Evolutionary conservation across 192 early-diverging fungal genomes (phyloP), one percentile per base, ranked within the genome.

Genomic region (Mortierella hygrophila): DNA sequence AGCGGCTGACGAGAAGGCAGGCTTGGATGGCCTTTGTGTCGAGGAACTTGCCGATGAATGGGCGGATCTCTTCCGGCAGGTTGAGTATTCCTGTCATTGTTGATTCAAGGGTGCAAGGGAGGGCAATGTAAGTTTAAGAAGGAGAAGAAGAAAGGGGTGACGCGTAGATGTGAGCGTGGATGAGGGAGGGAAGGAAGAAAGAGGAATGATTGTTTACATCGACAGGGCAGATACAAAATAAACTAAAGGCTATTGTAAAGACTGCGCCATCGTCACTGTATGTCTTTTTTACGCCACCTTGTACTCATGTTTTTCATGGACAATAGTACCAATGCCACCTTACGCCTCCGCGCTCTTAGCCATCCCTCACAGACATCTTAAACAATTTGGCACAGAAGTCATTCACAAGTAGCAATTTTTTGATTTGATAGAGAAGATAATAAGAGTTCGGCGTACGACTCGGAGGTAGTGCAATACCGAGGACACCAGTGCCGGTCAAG

Each of bases 381-480:
- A 38, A 11, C 44, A 46, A n/a, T 1, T 1, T 7, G 11, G 44
- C 44, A 46, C 44, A 46, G 10, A 13, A 13, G 44, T 1, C 47
- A 52, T 15, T 18, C 15, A 52, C 15, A 52, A 1, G 10, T 13
- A 11, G 0, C 10, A 11, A 1, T 13, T 52, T 35, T 72, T 77
- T 47, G 41, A 77, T 77, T 57, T 55, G 40, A 63, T 41, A 42
- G 69, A 77, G 7, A 75, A 42, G 69, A 77, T 1, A 75, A 79
- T 46, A 76, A 37, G 60, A 44, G 84, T 78, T 86, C 79, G 84
- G 84, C 84, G 79, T 86, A 76, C 84, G 52, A 86, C 84, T 86
- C 75, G 84, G 84, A 86, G 76, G 52, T 86, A 86, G 84, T 86
- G 84, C 84, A 63, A 86, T n/a, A 86, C 84, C 84, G 78, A 86